Evolutionary conservation across 805 yeast genomes (phyloP), one percentile per base, ranked within the genome.

Genomic region (Nakazawaea populi): DNA sequence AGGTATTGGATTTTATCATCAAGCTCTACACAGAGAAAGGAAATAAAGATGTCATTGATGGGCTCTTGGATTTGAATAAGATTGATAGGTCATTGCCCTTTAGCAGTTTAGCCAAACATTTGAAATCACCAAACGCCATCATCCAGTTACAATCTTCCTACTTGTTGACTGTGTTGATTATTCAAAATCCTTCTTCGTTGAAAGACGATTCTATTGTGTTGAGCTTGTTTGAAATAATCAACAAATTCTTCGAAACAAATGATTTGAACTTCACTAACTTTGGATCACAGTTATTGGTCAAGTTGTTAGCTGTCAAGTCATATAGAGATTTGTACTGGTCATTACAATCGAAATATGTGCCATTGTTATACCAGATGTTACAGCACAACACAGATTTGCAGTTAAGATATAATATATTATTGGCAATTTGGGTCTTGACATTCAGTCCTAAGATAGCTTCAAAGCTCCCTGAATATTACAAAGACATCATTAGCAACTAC

Each of bases 361-460:
- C 84, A 7, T 70, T 75, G 0, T 60, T 85, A 36, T 67, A 80
- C 53, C 67, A 65, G 51, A 71, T 80, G 43, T 68, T 83, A 57
- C 65, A 63, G 51, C 68, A 70, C 46, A 61, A 68, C 36, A 66
- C 77, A 38, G 83, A 82, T 52, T 75, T 91, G 54, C 99, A 94
- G 72, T 77, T 89, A 58, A 90, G 86, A 65, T 94, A 94, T 70
- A 80, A 87, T 60, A 74, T 85, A 5, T 76, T 92, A 56, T 74
- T 94, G 63, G 75, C 85, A 27, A 72, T 89, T 44, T 94, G 99
- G 99, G 74, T 90, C 48, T 73, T 89, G 54, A 82, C 96, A 4
- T 94, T 92, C 70, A 85, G 80, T 64, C 66, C 67, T n/a, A 56
- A 63, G 44, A 74, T 82, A 39, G 76, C 83, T 52, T 57, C 58